These are phyloP conservation scores for Teunomyces atbi DNA, from an alignment of 805 yeast genomes.

Conservation along the genomic window DNA sequence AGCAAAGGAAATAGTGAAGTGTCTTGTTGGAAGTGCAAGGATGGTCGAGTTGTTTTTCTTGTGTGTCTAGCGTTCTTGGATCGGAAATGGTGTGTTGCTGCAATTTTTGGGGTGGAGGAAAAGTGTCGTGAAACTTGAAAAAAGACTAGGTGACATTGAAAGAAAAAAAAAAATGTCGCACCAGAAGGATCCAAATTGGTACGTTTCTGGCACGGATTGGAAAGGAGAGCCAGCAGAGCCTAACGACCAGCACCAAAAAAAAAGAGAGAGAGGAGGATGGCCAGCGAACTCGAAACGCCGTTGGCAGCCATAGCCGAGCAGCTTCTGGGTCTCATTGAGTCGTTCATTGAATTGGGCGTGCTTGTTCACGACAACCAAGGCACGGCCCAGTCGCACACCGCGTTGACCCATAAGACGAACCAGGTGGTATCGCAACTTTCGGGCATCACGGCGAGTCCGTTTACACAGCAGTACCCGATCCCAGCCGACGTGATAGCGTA, in stretches of 20 bases:
- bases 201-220: too few relatives aligned
- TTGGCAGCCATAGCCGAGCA: slow-evolving; percentile 23
- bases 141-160: too few relatives aligned
- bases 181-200: too few relatives aligned
- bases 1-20: neutral
- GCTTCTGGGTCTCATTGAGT: slow-evolving; percentile 47
- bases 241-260: too few relatives aligned
- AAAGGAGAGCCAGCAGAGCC: too few relatives aligned
- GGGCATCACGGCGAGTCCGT: slow-evolving; percentile 31
- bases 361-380: slow-evolving; percentile 93
- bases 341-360: slow-evolving; percentile 85
- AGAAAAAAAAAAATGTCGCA: too few relatives aligned
- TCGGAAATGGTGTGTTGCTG: neutral
- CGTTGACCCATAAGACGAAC: slow-evolving; percentile 41
- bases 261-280: neutral
- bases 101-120: neutral
- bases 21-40: neutral
- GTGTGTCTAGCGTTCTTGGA: neutral
- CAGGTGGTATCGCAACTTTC: slow-evolving; percentile 39
- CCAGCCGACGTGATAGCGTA: slow-evolving; percentile 88
- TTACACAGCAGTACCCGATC: slow-evolving; percentile 42
- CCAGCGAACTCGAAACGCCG: slow-evolving; percentile 16
- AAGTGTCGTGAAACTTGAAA: neutral
- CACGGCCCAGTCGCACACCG: slow-evolving; percentile 70
- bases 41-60: neutral